Evolutionary conservation across 805 yeast species (phyloP), one percentile per base, ranked within the genome.

Genomic region (Candida quercuum): DNA sequence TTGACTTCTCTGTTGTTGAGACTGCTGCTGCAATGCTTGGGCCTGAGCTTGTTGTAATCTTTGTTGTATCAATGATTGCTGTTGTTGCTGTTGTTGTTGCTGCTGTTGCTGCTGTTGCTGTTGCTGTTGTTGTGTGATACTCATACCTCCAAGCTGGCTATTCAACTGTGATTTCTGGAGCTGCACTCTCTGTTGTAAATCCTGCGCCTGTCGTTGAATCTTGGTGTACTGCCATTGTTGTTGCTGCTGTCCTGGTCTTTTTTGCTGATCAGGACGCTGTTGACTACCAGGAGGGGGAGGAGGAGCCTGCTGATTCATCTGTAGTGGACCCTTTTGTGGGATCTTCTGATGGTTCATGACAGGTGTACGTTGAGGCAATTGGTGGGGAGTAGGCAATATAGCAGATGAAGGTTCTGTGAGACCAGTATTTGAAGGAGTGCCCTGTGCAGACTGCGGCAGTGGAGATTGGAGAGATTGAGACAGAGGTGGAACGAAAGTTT

Each of bases 101-200:
- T n/a, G n/a, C n/a, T n/a, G n/a, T 15, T 44, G 47, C 28, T 44
- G 50, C 28, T 43, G 47, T 35, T 37, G 49, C 8, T 45, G 41
- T 10, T 43, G 15, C 21, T 37, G 37, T 21, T 38, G 27, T n/a
- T n/a, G n/a, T n/a, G n/a, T n/a, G n/a, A n/a, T n/a, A n/a, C n/a
- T n/a, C 28, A 29, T 31, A 20, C 25, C 32, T 13, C 22, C 33
- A 9, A 33, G 30, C 21, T 50, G 57, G 20, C 38, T 42, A 35
- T 41, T 43, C 18, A 52, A 16, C 27, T 50, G 53, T 2, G 45
- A 41, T 31, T 51, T 49, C 17, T 51, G 56, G 13, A 52, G 18
- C 15, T 52, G 56, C 4, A 46, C 50, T 17, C 54, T 21, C 20
- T 50, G 55, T 34, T 48, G 56, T 9, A 47, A 21, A 16, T 49